Percentiles rank a stretch among this genome's conserved stretches.
Evolutionary conservation across 2,329 filamentous ascomycete species (phyloP).

Genomic region (Fusarium sp.): DNA sequence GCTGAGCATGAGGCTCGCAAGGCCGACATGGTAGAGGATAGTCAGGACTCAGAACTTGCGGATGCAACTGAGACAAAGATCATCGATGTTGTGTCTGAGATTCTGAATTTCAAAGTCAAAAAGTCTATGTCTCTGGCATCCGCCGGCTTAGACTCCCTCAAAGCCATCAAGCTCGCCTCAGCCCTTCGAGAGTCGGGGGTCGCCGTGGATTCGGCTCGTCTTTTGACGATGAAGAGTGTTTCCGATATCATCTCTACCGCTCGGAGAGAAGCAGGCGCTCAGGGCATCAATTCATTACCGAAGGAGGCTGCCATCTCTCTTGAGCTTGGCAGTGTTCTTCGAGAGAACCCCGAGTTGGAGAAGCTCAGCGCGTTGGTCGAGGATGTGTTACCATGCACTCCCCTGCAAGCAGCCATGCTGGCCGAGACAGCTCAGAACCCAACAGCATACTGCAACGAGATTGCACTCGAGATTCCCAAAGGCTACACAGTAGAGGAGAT

Average conservation of each 20-base stretch:
- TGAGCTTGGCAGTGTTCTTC: slow-evolving; percentile 30
- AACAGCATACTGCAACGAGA: slow-evolving; percentile 80
- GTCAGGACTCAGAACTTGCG: slow-evolving; percentile 19
- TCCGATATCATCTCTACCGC: slow-evolving; percentile 41
- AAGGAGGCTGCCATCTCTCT: slow-evolving; percentile 27
- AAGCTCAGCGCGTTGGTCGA: slow-evolving; percentile 47
- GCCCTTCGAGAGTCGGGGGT: slow-evolving; percentile 69
- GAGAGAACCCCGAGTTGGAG: slow-evolving; percentile 23
- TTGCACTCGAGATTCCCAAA: slow-evolving; percentile 70
- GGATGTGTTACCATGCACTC: slow-evolving; percentile 72
- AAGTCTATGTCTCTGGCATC: slow-evolving; percentile 59
- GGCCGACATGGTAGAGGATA: slow-evolving; percentile 4
- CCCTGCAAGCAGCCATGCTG: slow-evolving; percentile 84
- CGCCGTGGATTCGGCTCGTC: slow-evolving; percentile 65
- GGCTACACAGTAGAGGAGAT: slow-evolving; percentile 54
- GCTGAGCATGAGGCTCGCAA: slow-evolving; percentile 55
- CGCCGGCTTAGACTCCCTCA: slow-evolving; percentile 73
- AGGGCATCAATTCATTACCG: not conserved
- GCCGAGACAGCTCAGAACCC: slow-evolving; percentile 73
- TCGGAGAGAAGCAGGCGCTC: slow-evolving; percentile 7
- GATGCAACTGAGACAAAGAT: slow-evolving; percentile 48
- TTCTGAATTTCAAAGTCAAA: slow-evolving; percentile 54
- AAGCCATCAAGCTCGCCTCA: slow-evolving; percentile 67
- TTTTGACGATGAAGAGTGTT: slow-evolving; percentile 68
- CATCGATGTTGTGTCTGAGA: slow-evolving; percentile 52